A percentile compares a stretch with the other conserved stretches of the same genome.
Evolutionary conservation across 768 basidiomycete species (phyloP).

Genomic region (Trametes maxima): DNA sequence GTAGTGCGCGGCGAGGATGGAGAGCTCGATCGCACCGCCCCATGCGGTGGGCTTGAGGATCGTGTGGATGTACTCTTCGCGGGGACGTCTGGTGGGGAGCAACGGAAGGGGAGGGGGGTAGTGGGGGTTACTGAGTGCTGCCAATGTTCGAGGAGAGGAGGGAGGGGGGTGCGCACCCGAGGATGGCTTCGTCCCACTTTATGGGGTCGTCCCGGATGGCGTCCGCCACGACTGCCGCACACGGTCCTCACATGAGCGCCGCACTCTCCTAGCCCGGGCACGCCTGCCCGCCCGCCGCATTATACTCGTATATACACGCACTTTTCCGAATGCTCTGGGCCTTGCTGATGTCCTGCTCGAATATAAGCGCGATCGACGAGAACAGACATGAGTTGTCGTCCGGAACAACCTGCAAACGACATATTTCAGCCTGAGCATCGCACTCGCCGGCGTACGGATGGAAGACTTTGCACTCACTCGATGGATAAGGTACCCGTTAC

Average conservation of each 20-base stretch:
- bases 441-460: neutral
- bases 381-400: slow-evolving; percentile 98
- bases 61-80: slow-evolving; percentile 75
- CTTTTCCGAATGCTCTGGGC: slow-evolving; percentile 74
- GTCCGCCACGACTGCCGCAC: slow-evolving; percentile 71
- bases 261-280: too few species aligned
- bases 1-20: slow-evolving; percentile 82
- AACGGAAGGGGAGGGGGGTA: neutral
- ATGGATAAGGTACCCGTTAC: slow-evolving; percentile 67
- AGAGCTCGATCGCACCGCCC: slow-evolving; percentile 96
- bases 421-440: neutral
- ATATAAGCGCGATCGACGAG: slow-evolving; percentile 81
- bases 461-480: slow-evolving; percentile 46
- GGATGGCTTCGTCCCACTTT: slow-evolving; percentile 81
- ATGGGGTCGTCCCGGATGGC: slow-evolving; percentile 72
- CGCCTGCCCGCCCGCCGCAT: neutral
- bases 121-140: neutral
- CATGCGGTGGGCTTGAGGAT: slow-evolving; percentile 82
- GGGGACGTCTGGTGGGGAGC: slow-evolving; percentile 44
- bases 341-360: slow-evolving; percentile 79
- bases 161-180: slow-evolving; percentile 59
- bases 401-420: slow-evolving; percentile 68
- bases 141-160: neutral
- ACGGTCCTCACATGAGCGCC: neutral
- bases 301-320: slow-evolving; percentile 37